These are phyloP conservation scores for Bromus sterilis DNA, from an alignment of 176 grass and related monocot species.

Conservation along the genomic window DNA sequence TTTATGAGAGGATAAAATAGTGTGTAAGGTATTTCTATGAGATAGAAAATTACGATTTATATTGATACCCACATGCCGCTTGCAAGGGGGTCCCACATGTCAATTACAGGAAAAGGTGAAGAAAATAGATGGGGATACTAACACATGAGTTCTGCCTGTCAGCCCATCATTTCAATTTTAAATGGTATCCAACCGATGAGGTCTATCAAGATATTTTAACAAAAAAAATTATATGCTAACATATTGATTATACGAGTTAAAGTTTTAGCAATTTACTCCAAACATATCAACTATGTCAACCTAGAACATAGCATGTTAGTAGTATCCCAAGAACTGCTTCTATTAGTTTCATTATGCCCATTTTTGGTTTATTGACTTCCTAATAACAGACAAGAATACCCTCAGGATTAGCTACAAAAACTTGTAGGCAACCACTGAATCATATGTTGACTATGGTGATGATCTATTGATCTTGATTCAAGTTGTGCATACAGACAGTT, in stretches of 20 bases:
- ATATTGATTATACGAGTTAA: not conserved
- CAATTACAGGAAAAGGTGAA: not conserved
- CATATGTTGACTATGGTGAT: not conserved
- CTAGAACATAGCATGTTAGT: not conserved
- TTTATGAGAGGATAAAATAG: not conserved
- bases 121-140: not conserved
- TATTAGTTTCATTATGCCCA: not conserved
- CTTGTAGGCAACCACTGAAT: not conserved
- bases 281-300: constrained; percentile 8
- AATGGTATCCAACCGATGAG: not conserved
- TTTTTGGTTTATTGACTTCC: constrained; percentile 3
- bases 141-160: not conserved
- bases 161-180: not conserved
- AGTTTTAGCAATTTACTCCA: not conserved
- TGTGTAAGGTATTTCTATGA: not conserved
- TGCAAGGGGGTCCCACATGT: not conserved
- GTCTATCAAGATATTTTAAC: not conserved
- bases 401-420: not conserved
- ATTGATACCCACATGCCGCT: not conserved
- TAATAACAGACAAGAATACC: not conserved
- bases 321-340: not conserved
- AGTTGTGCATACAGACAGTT: not conserved
- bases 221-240: not conserved
- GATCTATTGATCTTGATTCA: not conserved
- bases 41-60: not conserved